Evolutionary conservation across 108 stramenopile genomes (phyloP).

Genomic region (Fistulifera solaris): DNA sequence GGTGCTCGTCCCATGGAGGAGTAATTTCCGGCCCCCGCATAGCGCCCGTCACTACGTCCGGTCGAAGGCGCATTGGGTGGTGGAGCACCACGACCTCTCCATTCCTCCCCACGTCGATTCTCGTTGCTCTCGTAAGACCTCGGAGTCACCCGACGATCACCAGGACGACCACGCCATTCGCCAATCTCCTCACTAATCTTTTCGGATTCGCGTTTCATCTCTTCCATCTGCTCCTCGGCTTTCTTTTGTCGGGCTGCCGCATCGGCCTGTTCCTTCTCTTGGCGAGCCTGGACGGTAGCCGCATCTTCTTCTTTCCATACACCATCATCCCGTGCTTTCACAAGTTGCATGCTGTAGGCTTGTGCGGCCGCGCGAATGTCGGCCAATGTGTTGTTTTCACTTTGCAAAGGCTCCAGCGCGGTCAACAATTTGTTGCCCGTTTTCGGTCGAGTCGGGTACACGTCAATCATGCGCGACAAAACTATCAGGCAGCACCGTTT

Average conservation of each 20-base stretch:
- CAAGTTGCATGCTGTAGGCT: constrained; percentile 61
- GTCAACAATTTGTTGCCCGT: constrained; percentile 62
- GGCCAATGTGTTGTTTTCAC: constrained; percentile 48
- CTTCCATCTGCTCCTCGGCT: constrained; percentile 51
- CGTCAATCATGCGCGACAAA: constrained; percentile 58
- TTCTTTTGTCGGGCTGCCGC: constrained; percentile 52
- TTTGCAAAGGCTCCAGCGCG: constrained; percentile 42
- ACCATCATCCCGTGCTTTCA: constrained; percentile 74
- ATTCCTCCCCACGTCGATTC: constrained; percentile 2
- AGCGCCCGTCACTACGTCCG: not conserved
- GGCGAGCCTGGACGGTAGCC: constrained; percentile 47
- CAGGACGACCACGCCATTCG: constrained; percentile 11
- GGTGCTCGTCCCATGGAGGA: not conserved
- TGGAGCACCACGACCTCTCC: not conserved
- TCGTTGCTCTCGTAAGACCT: not conserved
- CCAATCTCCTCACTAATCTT: constrained; percentile 55
- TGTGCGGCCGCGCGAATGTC: constrained; percentile 77
- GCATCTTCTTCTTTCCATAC: constrained; percentile 78
- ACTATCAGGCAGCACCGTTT: constrained; percentile 66
- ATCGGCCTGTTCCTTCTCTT: constrained; percentile 56
- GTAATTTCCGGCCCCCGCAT: not conserved
- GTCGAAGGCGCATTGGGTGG: not conserved
- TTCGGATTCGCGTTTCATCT: constrained; percentile 60
- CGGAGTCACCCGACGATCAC: constrained; percentile 5
- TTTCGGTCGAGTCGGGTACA: constrained; percentile 67